Evolutionary conservation across 208 protist species (phyloP), one percentile per base, ranked within the genome.

Genomic region (Trypanosomatidae sp.): DNA sequence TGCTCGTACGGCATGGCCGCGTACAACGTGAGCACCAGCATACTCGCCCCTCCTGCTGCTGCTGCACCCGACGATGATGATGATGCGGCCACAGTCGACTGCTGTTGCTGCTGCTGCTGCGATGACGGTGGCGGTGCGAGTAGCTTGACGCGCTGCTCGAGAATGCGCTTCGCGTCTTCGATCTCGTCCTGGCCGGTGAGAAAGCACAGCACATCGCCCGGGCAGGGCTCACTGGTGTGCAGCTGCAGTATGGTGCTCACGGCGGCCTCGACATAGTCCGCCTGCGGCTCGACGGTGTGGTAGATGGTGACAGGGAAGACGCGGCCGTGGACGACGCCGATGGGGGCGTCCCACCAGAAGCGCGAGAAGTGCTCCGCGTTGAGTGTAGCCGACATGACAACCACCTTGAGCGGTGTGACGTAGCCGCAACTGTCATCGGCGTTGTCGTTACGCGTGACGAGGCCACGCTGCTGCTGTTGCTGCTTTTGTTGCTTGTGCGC

Each of bases 141-240:
- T 24, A 71, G 41, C 49, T 86, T 89, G 56, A 88, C 63, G 7
- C 85, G 85, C 43, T 76, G 56, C 45, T 76, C 57, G 8, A 93
- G 50, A 33, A 93, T 83, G 30, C 63, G 75, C 63, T 84, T 90
- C 15, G 71, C 75, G 46, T 91, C 77, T 55, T 94, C 73, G 55
- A 92, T 91, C 54, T 88, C 78, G 53, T 95, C 84, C 59, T 94
- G 93, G 18, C 97, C 97, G 6, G 98, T 99, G 1, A 99, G 77
- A 61, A 99, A 99, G 26, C 99, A 80, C 3, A 99, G 70, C 22
- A 99, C 90, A 61, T 99, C 97, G 20, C 98, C 98, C 0, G 83
- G 56, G n/a, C n/a, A n/a, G n/a, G 92, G 83, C 59, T 99, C 94
- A 11, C 71, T 75, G 26, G 96, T 52, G 62, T 99, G 97, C 46